Conservation (phyloP, 148 eudicot genomes). For the Silene uniflora region DNA sequence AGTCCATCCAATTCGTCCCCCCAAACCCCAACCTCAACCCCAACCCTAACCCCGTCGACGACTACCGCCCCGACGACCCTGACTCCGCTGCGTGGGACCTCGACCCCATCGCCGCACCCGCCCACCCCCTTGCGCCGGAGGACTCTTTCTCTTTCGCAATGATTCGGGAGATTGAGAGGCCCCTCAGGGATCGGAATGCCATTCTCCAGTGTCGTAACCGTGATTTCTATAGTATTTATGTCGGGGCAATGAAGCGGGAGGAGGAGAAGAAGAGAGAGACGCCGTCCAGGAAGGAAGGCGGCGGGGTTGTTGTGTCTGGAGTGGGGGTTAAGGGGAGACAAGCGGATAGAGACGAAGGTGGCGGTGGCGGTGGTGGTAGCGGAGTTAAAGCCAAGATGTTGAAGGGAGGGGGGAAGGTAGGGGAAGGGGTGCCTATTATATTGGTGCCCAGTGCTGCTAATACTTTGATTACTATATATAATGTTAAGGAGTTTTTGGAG, state of each 20-base stretch:
- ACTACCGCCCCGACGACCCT: slow-evolving; percentile 54
- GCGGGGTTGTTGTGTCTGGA: slow-evolving; percentile 39
- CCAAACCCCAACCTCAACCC: not conserved
- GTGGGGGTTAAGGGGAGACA: slow-evolving; percentile 38
- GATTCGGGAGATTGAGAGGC: slow-evolving; percentile 52
- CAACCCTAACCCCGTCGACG: slow-evolving; percentile 27
- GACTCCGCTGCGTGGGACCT: slow-evolving; percentile 22
- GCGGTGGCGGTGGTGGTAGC: slow-evolving; percentile 22
- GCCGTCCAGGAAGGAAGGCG: slow-evolving; percentile 69
- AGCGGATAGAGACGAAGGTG: slow-evolving; percentile 36
- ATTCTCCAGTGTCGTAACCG: slow-evolving; percentile 52
- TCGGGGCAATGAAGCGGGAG: slow-evolving; percentile 60
- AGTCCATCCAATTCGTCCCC: slow-evolving; percentile 45
- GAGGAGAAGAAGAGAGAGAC: slow-evolving; percentile 73
- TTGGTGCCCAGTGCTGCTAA: slow-evolving; percentile 84
- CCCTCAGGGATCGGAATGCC: slow-evolving; percentile 61
- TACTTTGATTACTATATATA: slow-evolving; percentile 85
- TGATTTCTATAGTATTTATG: slow-evolving; percentile 54
- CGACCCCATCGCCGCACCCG: not conserved
- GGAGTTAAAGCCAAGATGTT: slow-evolving; percentile 56
- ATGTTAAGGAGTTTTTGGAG: slow-evolving; percentile 96
- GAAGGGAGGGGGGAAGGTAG: slow-evolving; percentile 55
- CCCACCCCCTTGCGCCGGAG: not conserved
- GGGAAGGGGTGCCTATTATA: slow-evolving; percentile 94
- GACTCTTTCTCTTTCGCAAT: not conserved